Conservation (phyloP, 1,139 yeast genomes). For the Pichia sp. region DNA sequence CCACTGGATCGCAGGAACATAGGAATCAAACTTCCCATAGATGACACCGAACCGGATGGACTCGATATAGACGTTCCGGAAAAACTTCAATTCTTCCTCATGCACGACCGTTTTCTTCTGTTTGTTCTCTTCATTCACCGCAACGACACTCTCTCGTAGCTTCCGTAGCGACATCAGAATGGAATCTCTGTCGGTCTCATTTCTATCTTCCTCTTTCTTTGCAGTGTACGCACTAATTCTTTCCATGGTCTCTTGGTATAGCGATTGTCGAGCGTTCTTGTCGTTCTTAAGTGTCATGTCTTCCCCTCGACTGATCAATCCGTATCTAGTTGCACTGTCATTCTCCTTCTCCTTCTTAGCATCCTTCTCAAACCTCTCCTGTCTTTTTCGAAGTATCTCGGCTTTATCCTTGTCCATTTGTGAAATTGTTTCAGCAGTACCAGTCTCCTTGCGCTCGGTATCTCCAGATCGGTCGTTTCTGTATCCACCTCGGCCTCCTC, state of each 20-base stretch:
- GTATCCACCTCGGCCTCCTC: not conserved
- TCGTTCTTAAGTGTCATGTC: constrained; percentile 49
- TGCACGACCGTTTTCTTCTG: not conserved
- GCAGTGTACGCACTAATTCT: not conserved
- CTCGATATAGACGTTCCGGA: constrained; percentile 36
- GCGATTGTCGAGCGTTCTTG: constrained; percentile 38
- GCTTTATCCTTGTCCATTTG: constrained; percentile 2
- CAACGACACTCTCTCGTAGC: constrained; percentile 54
- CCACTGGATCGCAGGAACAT: not conserved
- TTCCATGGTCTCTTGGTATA: constrained; percentile 31
- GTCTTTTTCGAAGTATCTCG: constrained; percentile 20
- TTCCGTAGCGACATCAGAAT: constrained; percentile 41
- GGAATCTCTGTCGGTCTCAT: constrained; percentile 23
- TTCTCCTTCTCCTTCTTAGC: constrained; percentile 12
- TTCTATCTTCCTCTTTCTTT: not conserved
- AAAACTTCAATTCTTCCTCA: constrained; percentile 35
- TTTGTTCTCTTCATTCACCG: constrained; percentile 7
- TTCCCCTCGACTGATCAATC: constrained; percentile 60
- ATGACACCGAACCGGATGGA: not conserved
- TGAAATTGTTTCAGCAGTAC: no score
- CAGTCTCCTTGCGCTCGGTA: no score
- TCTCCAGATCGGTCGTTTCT: not conserved
- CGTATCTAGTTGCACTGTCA: constrained; percentile 35
- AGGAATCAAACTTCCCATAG: not conserved
- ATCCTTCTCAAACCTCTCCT: constrained; percentile 22